Evolutionary conservation across 495 filamentous ascomycete species (phyloP), one percentile per base, ranked within the genome.

Genomic region (Ramalina intermedia): DNA sequence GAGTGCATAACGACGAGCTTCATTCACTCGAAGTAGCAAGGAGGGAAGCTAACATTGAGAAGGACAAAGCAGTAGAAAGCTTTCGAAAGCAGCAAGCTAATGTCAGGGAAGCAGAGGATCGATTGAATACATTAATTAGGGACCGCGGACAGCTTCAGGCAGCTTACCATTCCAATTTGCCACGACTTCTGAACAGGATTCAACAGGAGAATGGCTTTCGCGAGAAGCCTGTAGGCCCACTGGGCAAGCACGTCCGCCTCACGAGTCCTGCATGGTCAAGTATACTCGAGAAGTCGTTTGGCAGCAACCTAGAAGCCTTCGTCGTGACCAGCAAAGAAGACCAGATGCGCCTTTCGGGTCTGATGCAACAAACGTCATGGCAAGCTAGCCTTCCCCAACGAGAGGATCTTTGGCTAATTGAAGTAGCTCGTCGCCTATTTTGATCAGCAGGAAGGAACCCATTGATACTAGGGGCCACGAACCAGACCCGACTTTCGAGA

Each of bases 211-310:
- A 47, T 2, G 63, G 78, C 1, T 96, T 91, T 53, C 61, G 65
- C 20, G 66, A 72, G 36, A 82, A 73, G 39, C 91, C 93, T 41
- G 69, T 96, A 33, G 91, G 91, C 0, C 91, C 91, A 0, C 72
- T 96, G 12, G 93, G 87, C 20, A 65, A 75, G 9, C 74, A 87
- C 56, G 70, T 96, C 20, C 78, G 75, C 46, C 63, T 96, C 36
- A 68, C 79, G 21, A 79, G 91, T 51, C 83, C 84, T 6, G 68
- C 84, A 57, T 99, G 91, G 91, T 81, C 81, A 6, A 76, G 72
- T n/a, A 76, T 89, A 45, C 60, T 96, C 8, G 91, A 99, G 59
- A 78, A 71, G 49, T 72, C 73, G 3, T 64, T 94, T 38, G 85
- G 85, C 41, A 58, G 45, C 5, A 72, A 59, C 14, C 64, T 96